Conservation (phyloP, 2,329 filamentous ascomycete genomes). For the Venturia oleaginea region DNA sequence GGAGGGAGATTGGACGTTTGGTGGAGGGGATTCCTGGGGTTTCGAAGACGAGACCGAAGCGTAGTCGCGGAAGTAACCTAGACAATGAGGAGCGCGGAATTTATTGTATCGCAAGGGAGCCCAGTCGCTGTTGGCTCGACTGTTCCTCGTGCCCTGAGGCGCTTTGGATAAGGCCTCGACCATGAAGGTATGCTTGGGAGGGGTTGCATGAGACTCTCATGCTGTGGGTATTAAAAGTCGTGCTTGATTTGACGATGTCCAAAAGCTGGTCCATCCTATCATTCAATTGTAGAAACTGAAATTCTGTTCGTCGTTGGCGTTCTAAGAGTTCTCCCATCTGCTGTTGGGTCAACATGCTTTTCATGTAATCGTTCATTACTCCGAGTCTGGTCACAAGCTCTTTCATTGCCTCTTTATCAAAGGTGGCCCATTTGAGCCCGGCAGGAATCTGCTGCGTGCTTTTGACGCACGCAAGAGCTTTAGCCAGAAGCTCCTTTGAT, state of each 20-base stretch:
- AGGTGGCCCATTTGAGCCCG: constrained; percentile 26
- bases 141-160: neutral
- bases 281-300: constrained; percentile 30
- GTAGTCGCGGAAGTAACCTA: too few relatives aligned
- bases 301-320: constrained; percentile 27
- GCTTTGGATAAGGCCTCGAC: neutral
- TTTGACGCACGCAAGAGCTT: constrained; percentile 21
- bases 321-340: constrained; percentile 23
- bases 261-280: constrained; percentile 26
- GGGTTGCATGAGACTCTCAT: constrained; percentile 18
- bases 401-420: constrained; percentile 25
- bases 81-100: constrained; percentile 20
- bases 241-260: constrained; percentile 19
- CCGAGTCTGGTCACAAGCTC: constrained; percentile 24
- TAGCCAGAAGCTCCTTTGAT: constrained; percentile 18
- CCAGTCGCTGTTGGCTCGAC: constrained; percentile 15
- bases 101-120: constrained; percentile 17
- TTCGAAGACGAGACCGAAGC: too few relatives aligned
- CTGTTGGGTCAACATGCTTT: constrained; percentile 24
- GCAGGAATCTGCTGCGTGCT: constrained; percentile 21
- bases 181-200: constrained; percentile 19
- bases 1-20: too few relatives aligned
- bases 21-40: too few relatives aligned
- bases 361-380: constrained; percentile 29
- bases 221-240: neutral